Evolutionary conservation across 2,329 filamentous ascomycete species (phyloP).

Genomic region (Teratosphaeria zuluensis): DNA sequence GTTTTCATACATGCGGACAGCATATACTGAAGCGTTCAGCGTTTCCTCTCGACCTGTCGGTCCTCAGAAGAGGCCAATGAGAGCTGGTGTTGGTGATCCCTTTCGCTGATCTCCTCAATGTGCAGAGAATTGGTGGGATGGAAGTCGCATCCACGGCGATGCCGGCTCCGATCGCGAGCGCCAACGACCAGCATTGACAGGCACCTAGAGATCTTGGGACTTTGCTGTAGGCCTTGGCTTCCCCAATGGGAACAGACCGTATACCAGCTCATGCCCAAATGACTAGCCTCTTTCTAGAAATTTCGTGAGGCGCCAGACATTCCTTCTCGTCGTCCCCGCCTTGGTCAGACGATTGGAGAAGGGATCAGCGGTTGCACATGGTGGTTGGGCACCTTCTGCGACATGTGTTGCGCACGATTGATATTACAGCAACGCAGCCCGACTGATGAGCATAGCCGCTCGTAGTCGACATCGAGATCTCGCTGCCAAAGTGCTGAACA

Average conservation of each 20-base stretch:
- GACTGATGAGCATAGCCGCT: not conserved
- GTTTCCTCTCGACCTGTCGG: not conserved
- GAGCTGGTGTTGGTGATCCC: not conserved
- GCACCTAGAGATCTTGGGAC: not conserved
- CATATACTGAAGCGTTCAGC: not conserved
- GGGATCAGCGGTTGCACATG: not conserved
- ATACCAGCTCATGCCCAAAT: not conserved
- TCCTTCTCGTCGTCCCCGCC: not conserved
- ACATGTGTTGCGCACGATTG: not conserved
- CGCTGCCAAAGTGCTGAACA: not conserved
- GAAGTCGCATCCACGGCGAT: not conserved
- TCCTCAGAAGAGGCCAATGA: not conserved
- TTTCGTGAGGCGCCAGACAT: constrained; percentile 1
- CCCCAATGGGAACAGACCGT: not conserved
- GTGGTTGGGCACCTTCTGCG: not conserved
- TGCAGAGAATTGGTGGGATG: not conserved
- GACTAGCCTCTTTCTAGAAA: not conserved
- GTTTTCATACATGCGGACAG: not conserved
- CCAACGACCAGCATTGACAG: not conserved
- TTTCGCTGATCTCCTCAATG: not conserved
- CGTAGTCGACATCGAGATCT: not conserved
- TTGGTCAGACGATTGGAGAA: not conserved
- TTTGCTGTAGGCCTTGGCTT: not conserved
- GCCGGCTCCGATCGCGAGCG: not conserved
- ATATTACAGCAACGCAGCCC: not conserved